Base-by-base conservation (phyloP, 2,329 filamentous ascomycete species). In the Thermothelomyces thermophilus region DNA sequence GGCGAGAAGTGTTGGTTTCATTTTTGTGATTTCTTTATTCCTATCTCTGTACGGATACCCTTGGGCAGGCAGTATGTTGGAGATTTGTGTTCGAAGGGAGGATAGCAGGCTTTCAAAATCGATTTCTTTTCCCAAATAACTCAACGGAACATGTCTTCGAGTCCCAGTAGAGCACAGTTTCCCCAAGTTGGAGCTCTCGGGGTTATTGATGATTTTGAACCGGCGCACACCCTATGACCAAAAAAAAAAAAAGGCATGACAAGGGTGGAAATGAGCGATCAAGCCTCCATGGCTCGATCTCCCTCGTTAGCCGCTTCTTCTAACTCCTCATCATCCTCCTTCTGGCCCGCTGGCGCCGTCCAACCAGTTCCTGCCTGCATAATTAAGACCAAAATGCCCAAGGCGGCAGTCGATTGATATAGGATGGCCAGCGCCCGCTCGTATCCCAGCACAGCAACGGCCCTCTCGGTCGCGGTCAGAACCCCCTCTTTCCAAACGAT, bases 351-450 rank as follows among this genome's bases (percentile, higher is more conserved):
- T 0, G 73, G 70, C 1, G 65, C 69, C n/a, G 63, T 66, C 74
- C 75, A 77, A 2, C 77, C 77, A 8, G 76, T 75, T 7, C 66
- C 67, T 1, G 73, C 72, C 64, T 80, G 76, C 30, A 77, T 48
- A 2, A 70, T 37, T 39, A 77, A 43, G 3, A 78, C 71, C 4
- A 72, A 22, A 3, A 75, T 51, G 2, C 67, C 68, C 39, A 77
- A 46, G 2, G 63, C 62, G 1, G 73, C 72, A 1, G 75, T 75
- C 10, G 71, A 68, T 52, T 66, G 68, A 63, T 77, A 80, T 19
- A 79, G 62, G 2, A 68, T 65, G 46, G 59, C 63, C 14, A 75
- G 61, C 0, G 76, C 73, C 9, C 59, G 62, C 17, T 71, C 71
- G 51, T 80, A 80, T 4, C 72, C 71, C 9, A 63, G 53, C 0